Conservation (phyloP, 768 basidiomycete genomes). For the Sporobolomyces phaffii region DNA sequence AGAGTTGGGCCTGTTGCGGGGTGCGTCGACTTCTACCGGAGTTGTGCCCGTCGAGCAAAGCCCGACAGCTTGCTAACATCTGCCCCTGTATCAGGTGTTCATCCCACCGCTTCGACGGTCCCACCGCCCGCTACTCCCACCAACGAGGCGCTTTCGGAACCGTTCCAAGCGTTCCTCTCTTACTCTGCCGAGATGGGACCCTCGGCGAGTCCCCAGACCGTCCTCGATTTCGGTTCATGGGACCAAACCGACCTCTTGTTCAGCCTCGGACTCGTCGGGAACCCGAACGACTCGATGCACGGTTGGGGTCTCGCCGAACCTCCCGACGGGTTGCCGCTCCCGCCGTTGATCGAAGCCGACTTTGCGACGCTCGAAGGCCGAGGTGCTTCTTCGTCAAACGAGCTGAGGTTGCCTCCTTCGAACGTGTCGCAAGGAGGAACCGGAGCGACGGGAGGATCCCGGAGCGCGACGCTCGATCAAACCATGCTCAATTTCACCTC, state of each 20-base stretch:
- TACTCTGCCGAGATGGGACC: slow-evolving; percentile 25
- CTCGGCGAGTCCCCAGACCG: neutral
- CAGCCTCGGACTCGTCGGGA: slow-evolving; percentile 29
- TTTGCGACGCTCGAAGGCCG: neutral
- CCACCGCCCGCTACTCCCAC: neutral
- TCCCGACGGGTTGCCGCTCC: neutral
- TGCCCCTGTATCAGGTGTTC: neutral
- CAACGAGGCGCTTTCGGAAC: slow-evolving; percentile 4
- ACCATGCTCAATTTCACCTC: neutral
- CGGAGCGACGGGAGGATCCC: neutral
- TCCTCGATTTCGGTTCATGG: slow-evolving; percentile 33
- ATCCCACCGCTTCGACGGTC: slow-evolving; percentile 3
- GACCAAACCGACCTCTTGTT: slow-evolving; percentile 34
- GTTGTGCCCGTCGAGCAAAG: too few relatives aligned
- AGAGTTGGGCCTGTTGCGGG: slow-evolving; percentile 15
- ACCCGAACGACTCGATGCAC: neutral
- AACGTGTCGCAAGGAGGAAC: neutral
- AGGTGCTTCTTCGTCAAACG: too few relatives aligned
- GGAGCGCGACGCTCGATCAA: neutral
- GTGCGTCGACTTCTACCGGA: slow-evolving; percentile 1
- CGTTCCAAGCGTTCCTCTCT: slow-evolving; percentile 32
- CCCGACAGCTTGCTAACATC: rapidly evolving
- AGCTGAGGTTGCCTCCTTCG: neutral
- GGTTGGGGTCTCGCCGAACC: neutral
- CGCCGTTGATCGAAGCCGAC: slow-evolving; percentile 9